Conservation (phyloP, 2,329 filamentous ascomycete species). For the Cladosporium velox region DNA sequence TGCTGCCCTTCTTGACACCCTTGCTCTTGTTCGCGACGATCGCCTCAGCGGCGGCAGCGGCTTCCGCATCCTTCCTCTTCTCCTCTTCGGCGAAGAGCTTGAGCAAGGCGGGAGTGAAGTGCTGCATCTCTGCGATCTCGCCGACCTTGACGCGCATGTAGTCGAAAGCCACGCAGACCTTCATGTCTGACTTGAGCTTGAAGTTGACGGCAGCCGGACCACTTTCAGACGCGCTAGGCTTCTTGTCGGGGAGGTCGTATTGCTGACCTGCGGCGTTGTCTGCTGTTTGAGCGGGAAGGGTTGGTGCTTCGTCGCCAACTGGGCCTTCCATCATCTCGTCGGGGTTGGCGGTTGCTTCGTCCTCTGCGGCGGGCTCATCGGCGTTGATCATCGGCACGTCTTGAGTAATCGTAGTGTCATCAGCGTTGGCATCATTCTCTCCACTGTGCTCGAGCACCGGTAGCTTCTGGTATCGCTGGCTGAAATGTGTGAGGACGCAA, state of each 20-base stretch:
- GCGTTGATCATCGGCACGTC: slow-evolving; percentile 27
- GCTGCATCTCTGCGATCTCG: slow-evolving; percentile 67
- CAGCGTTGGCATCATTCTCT: slow-evolving; percentile 30
- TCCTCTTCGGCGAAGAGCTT: slow-evolving; percentile 56
- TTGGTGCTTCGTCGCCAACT: slow-evolving; percentile 29
- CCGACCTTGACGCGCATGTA: slow-evolving; percentile 73
- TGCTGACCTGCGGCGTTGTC: slow-evolving; percentile 25
- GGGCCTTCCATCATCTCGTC: slow-evolving; percentile 8
- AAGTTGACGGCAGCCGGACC: slow-evolving; percentile 34
- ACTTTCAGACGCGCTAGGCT: slow-evolving; percentile 13
- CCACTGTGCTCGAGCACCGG: slow-evolving; percentile 51
- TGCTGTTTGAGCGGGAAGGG: slow-evolving; percentile 29
- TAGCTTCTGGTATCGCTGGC: slow-evolving; percentile 84
- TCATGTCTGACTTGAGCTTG: slow-evolving; percentile 55
- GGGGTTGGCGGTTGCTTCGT: neutral
- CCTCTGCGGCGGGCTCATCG: slow-evolving; percentile 26
- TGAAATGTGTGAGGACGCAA: slow-evolving; percentile 90
- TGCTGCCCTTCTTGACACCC: slow-evolving; percentile 14
- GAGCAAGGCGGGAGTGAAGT: slow-evolving; percentile 62
- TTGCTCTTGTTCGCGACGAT: slow-evolving; percentile 5
- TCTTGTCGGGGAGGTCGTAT: slow-evolving; percentile 27
- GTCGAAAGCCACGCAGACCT: slow-evolving; percentile 74
- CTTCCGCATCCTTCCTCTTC: slow-evolving; percentile 23
- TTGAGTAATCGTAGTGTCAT: slow-evolving; percentile 25
- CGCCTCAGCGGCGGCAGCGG: neutral